phyloP scores from a whole-genome alignment of 225 moss, liverwort and hornwort genomes.

The Bryum argenteum region DNA sequence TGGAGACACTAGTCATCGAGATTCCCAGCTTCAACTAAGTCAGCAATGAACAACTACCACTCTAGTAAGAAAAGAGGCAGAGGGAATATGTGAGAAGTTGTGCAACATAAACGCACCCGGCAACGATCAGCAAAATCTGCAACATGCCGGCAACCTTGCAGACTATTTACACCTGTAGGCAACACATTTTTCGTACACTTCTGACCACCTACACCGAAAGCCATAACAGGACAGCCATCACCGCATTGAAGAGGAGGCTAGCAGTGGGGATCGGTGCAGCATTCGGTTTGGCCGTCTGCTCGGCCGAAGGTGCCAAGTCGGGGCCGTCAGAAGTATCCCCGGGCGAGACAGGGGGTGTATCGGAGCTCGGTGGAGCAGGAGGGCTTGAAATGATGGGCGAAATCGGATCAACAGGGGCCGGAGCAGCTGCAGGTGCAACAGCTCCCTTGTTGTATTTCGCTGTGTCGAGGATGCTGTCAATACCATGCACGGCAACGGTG shows the following conservation, averaged over 20 bases:
- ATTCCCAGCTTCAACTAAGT: constrained; percentile 32
- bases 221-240: constrained; percentile 15
- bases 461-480: constrained; percentile 66
- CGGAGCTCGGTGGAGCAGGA: constrained; percentile 38
- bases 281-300: constrained; percentile 33
- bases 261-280: constrained; percentile 10
- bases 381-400: constrained; percentile 37
- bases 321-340: constrained; percentile 33
- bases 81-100: constrained; percentile 13
- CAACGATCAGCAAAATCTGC: constrained; percentile 37
- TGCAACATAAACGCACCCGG: constrained; percentile 19
- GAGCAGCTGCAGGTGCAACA: constrained; percentile 47
- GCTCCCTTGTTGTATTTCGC: constrained; percentile 58
- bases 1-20: constrained; percentile 19
- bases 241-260: constrained; percentile 23
- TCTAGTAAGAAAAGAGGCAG: constrained; percentile 17
- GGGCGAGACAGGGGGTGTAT: constrained; percentile 23
- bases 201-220: constrained; percentile 20
- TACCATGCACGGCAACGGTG: constrained; percentile 81
- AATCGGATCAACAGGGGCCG: constrained; percentile 39
- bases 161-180: constrained; percentile 38
- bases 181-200: constrained; percentile 17
- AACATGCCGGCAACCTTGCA: constrained; percentile 35
- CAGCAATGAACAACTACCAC: constrained; percentile 18
- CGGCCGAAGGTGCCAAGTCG: constrained; percentile 15